Evolutionary conservation across 345 rosid species (phyloP).

Genomic region (Salix suchowensis): DNA sequence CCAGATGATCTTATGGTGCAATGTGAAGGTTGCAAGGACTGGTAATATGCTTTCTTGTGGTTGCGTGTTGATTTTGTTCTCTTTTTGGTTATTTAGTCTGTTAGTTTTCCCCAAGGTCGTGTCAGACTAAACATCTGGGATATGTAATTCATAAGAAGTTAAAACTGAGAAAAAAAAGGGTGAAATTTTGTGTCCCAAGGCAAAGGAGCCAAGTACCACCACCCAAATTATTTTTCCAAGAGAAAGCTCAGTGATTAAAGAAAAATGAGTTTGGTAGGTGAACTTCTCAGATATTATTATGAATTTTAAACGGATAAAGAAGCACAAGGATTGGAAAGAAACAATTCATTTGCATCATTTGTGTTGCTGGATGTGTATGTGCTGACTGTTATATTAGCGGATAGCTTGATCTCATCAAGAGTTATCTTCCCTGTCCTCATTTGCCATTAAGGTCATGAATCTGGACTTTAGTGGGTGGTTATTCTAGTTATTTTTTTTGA

Average conservation of each 20-base stretch:
- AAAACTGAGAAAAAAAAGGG: background rate
- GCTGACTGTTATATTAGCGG: background rate
- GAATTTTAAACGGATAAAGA: background rate
- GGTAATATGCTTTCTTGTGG: slow-evolving; percentile 39
- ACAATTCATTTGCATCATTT: background rate
- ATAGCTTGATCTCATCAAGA: background rate
- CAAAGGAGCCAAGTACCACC: background rate
- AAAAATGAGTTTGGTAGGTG: background rate
- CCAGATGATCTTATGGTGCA: slow-evolving; percentile 93
- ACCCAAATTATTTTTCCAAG: background rate
- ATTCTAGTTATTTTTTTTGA: background rate
- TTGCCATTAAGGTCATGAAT: background rate
- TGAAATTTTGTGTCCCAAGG: background rate
- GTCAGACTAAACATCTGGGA: background rate
- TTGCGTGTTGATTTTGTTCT: background rate
- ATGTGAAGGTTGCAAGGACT: slow-evolving; percentile 89
- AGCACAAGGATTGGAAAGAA: background rate
- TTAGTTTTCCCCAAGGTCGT: background rate
- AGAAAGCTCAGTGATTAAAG: background rate
- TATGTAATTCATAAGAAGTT: background rate
- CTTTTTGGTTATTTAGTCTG: background rate
- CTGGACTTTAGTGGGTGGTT: background rate
- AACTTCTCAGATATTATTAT: background rate
- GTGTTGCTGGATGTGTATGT: background rate
- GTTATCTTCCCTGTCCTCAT: background rate